Percentiles rank a stretch among this genome's conserved stretches.
Conservation (phyloP, 805 yeast species). For the Schwanniomyces polymorphus region DNA sequence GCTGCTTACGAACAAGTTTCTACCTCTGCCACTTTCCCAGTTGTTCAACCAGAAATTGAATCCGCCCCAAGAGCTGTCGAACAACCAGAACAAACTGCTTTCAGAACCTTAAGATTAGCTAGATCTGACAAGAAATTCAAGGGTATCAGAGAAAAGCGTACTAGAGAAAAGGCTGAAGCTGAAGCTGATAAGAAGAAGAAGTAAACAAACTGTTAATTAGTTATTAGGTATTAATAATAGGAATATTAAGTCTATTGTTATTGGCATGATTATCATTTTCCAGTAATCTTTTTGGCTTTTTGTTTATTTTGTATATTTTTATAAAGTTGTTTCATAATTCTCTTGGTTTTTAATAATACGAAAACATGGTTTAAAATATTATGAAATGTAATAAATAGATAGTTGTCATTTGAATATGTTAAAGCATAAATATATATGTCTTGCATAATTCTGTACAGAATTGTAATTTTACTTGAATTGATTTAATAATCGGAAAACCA, state of each 20-base stretch:
- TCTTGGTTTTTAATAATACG: slow-evolving; percentile 3
- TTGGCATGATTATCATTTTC: slow-evolving; percentile 1
- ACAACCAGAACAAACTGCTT: slow-evolving; percentile 71
- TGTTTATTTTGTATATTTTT: slow-evolving; percentile 6
- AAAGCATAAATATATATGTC: background rate
- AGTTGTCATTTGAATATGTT: too few species aligned
- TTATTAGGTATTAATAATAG: slow-evolving; percentile 5
- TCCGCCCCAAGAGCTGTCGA: slow-evolving; percentile 87
- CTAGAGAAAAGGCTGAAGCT: slow-evolving; percentile 96
- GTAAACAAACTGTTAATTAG: slow-evolving; percentile 44
- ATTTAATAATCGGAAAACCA: too few species aligned
- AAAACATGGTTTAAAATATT: background rate
- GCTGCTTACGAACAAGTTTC: slow-evolving; percentile 70
- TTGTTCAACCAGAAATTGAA: slow-evolving; percentile 74
- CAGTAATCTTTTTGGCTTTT: background rate
- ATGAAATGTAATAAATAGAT: too few species aligned
- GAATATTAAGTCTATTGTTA: slow-evolving; percentile 1
- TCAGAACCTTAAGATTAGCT: slow-evolving; percentile 92
- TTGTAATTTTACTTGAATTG: too few species aligned
- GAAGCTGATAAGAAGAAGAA: slow-evolving; percentile 97
- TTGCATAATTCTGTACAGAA: background rate
- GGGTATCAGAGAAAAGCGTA: slow-evolving; percentile 98
- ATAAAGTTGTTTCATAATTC: slow-evolving; percentile 4
- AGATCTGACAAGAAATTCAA: slow-evolving; percentile 90
- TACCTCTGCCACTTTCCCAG: slow-evolving; percentile 85